Evolutionary conservation across 2,329 filamentous ascomycete species (phyloP).

Genomic region (Clarireedia monteithiana): DNA sequence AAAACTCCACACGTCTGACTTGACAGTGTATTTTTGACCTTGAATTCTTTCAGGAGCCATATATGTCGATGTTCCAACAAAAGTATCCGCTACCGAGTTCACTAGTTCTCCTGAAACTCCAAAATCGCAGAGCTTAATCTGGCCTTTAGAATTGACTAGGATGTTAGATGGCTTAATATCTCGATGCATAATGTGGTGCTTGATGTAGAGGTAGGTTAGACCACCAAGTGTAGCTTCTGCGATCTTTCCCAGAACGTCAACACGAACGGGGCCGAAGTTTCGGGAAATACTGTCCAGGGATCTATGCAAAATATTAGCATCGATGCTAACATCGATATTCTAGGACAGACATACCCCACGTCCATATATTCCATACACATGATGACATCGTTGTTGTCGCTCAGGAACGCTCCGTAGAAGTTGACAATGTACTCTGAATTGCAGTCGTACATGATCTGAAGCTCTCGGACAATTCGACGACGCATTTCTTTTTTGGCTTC

Average conservation of each 20-base stretch:
- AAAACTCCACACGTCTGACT: conserved; percentile 97
- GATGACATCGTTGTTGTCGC: conserved; percentile 93
- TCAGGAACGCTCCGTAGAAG: conserved; percentile 96
- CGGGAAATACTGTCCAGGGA: conserved; percentile 90
- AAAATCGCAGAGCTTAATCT: conserved; percentile 97
- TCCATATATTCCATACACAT: conserved; percentile 99
- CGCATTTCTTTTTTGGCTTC: conserved; percentile 96
- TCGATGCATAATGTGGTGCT: conserved; percentile 97
- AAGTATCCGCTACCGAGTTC: conserved; percentile 96
- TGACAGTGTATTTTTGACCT: conserved; percentile 93
- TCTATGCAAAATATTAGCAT: conserved; percentile 41
- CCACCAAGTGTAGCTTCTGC: conserved; percentile 91
- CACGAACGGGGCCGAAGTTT: conserved; percentile 88
- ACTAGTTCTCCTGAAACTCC: conserved; percentile 97
- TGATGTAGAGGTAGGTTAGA: conserved; percentile 88
- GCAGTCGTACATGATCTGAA: conserved; percentile 98
- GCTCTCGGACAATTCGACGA: conserved; percentile 91
- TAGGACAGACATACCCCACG: conserved; percentile 68
- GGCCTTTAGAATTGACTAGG: conserved; percentile 84
- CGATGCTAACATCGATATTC: background rate
- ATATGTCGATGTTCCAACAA: conserved; percentile 97
- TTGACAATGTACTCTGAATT: conserved; percentile 96
- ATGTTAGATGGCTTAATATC: conserved; percentile 99
- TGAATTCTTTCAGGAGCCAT: conserved; percentile 99
- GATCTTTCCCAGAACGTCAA: conserved; percentile 96